phyloP scores from a whole-genome alignment of 306 rosid species.

The Arachis hypogaea region DNA sequence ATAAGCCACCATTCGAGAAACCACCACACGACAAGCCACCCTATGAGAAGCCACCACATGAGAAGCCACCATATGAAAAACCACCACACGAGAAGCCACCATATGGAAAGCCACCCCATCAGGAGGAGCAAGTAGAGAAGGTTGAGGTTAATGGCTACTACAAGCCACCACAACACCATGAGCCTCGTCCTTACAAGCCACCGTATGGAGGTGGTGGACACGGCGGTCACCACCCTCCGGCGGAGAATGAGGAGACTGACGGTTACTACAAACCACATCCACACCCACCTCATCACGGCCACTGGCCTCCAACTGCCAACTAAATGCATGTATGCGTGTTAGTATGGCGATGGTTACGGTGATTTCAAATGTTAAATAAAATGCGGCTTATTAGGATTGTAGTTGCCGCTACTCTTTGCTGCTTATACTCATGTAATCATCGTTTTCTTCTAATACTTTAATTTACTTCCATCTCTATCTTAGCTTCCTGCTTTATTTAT shows the following conservation, averaged over 20 bases:
- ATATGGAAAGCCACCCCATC: background rate
- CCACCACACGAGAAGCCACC: background rate
- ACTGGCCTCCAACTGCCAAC: conserved; percentile 11
- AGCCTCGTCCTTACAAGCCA: background rate
- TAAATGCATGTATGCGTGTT: background rate
- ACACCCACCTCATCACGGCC: background rate
- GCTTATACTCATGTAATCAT: too few species aligned
- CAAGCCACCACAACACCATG: background rate
- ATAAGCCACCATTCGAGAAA: too few species aligned
- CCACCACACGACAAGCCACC: background rate
- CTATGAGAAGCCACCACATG: background rate
- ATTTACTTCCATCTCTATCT: too few species aligned
- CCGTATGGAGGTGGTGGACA: background rate
- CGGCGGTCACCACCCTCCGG: background rate
- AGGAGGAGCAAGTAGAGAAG: too few species aligned
- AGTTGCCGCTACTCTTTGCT: too few species aligned
- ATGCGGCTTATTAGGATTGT: too few species aligned
- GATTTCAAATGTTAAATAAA: too few species aligned
- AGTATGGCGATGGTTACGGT: background rate
- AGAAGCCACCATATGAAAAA: background rate
- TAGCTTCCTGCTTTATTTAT: too few species aligned
- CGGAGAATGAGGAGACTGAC: background rate
- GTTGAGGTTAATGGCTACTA: too few species aligned
- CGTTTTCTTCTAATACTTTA: too few species aligned
- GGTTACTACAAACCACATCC: too few species aligned